Conservation (phyloP, 768 basidiomycete genomes). For the Paxillus rubicundulus region DNA sequence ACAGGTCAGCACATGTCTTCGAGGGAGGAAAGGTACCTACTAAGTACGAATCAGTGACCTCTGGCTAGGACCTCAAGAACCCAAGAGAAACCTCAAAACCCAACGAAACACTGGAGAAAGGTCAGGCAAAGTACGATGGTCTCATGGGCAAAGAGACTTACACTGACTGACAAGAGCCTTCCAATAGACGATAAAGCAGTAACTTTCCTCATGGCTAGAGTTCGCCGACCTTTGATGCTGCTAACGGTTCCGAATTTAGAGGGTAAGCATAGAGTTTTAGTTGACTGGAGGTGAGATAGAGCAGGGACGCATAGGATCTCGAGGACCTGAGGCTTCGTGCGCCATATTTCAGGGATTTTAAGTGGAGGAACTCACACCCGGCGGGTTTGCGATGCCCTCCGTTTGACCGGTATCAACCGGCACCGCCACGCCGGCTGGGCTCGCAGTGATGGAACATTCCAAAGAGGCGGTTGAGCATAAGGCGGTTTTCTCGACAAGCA, state of each 20-base stretch:
- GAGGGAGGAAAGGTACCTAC: constrained; percentile 5
- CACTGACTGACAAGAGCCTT: constrained; percentile 24
- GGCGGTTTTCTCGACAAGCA: constrained; percentile 7
- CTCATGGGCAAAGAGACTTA: constrained; percentile 9
- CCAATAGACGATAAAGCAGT: constrained; percentile 17
- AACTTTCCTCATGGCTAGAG: constrained; percentile 8
- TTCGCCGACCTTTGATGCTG: constrained; percentile 12
- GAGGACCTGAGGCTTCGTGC: constrained; percentile 8
- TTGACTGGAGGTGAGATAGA: constrained; percentile 10
- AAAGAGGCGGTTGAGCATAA: constrained; percentile 10
- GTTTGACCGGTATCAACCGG: background rate
- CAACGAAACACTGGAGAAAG: constrained; percentile 21
- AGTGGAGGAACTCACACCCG: constrained; percentile 27
- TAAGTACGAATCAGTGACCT: constrained; percentile 5
- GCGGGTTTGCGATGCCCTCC: constrained; percentile 13
- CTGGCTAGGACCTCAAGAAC: constrained; percentile 22
- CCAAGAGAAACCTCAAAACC: constrained; percentile 20
- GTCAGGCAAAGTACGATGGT: background rate
- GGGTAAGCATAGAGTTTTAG: constrained; percentile 19
- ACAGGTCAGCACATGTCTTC: constrained; percentile 3
- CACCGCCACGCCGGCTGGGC: background rate
- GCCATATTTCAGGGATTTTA: constrained; percentile 12
- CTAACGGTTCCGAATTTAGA: constrained; percentile 21
- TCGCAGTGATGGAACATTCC: constrained; percentile 1
- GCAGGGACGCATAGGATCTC: constrained; percentile 7